These are phyloP conservation scores for Imleria badia DNA, from an alignment of 768 basidiomycete genomes.

Conservation along the genomic window DNA sequence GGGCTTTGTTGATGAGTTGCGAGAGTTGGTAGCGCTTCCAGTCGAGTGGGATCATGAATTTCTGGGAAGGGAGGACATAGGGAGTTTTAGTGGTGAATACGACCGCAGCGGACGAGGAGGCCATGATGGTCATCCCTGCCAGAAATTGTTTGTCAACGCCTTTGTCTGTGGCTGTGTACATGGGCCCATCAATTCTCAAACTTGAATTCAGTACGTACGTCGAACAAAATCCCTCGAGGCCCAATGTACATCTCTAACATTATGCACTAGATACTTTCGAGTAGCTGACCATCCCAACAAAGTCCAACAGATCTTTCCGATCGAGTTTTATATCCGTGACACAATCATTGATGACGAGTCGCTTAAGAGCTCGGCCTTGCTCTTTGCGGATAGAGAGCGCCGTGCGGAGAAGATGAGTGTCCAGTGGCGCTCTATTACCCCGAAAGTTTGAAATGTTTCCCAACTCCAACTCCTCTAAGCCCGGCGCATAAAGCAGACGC, in stretches of 20 bases:
- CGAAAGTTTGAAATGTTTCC: too few relatives aligned
- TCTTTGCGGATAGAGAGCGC: not conserved
- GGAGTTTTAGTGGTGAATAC: slow-evolving; percentile 20
- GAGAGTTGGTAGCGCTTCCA: slow-evolving; percentile 98
- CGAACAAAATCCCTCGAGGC: too few relatives aligned
- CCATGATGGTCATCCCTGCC: not conserved
- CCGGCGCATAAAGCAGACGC: not conserved
- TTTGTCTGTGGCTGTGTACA: not conserved
- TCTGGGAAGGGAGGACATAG: slow-evolving; percentile 55
- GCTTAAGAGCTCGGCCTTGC: not conserved
- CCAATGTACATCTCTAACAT: too few relatives aligned
- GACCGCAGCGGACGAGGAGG: slow-evolving; percentile 17
- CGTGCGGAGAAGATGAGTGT: not conserved
- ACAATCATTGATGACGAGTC: not conserved
- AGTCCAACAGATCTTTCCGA: too few relatives aligned
- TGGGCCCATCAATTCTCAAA: too few relatives aligned
- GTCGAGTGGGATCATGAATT: slow-evolving; percentile 86
- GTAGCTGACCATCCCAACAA: too few relatives aligned
- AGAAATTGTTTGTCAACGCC: not conserved
- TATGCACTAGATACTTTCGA: too few relatives aligned
- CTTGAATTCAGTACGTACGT: too few relatives aligned
- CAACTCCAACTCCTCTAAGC: not conserved
- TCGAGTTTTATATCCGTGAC: too few relatives aligned
- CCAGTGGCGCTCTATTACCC: too few relatives aligned
- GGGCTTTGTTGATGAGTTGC: slow-evolving; percentile 93